Percentiles rank a stretch among this genome's conserved stretches.
Conservation (phyloP, 148 eudicot species). For the Rhododendron henanense region DNA sequence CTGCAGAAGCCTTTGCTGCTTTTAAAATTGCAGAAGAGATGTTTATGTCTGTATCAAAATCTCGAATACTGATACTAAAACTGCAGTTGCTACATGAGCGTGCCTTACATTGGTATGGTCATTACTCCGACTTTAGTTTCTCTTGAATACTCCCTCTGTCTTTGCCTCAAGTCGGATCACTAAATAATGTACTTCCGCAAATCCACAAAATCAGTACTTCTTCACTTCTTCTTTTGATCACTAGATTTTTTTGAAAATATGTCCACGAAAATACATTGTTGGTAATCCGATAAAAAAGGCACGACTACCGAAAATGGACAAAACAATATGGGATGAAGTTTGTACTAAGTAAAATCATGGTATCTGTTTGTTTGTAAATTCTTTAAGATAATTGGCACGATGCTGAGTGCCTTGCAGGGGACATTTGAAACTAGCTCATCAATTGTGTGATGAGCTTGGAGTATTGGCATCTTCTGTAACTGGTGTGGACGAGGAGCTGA, state of each 20-base stretch:
- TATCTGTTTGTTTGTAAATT: neutral
- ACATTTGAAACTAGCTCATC: conserved; percentile 77
- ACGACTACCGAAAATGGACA: neutral
- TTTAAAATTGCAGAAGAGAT: conserved; percentile 69
- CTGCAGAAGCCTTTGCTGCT: conserved; percentile 80
- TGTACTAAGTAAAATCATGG: neutral
- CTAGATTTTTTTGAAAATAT: neutral
- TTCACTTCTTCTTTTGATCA: neutral
- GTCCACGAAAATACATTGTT: neutral
- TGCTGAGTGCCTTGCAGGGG: conserved; percentile 47
- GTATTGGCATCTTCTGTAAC: conserved; percentile 82
- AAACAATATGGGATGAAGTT: neutral
- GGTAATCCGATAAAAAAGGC: neutral
- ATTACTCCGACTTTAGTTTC: neutral
- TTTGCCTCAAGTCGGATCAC: neutral
- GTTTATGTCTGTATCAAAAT: conserved; percentile 75
- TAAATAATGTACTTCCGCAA: neutral
- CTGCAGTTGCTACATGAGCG: conserved; percentile 90
- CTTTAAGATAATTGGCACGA: neutral
- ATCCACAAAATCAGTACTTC: neutral
- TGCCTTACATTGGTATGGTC: conserved; percentile 71
- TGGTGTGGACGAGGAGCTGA: conserved; percentile 87
- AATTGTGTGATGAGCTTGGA: conserved; percentile 83
- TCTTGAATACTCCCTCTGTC: neutral
- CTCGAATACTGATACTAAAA: conserved; percentile 66